Base-by-base conservation (phyloP, 192 early-diverging fungal species). In the Geranomyces michiganensis region DNA sequence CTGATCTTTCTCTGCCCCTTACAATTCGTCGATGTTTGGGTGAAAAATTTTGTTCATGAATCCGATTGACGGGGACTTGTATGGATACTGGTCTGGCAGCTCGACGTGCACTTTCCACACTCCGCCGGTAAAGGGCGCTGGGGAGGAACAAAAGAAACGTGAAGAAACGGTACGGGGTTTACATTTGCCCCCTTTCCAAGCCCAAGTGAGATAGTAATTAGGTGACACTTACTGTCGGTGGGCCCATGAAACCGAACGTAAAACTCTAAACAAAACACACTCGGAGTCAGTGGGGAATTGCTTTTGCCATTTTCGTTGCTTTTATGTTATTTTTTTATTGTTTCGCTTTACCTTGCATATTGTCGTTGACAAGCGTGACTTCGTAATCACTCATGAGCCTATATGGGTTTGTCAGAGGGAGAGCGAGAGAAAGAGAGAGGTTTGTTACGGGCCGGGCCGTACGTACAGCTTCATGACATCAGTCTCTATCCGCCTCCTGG, bases 371-470 rank as follows among this genome's bases (percentile, higher is more conserved):
- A 41, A 99, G 89, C 27, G 92, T 94, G 29, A 99, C 96, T 78
- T 99, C 95, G 82, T 98, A 98, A 83, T 99, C 96, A 81, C 93
- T 94, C 97, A 99, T 99, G 13, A 99, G 84, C 64, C 96, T 98
- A 80, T 22, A 41, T 10, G 10, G 36, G 5, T 7, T 3, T 41
- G 3, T 3, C 3, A 41, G 36, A 53, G 17, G 30, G 19, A 33
- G 19, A 44, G 31, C 17, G 17, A 14, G 46, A 44, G 32, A 51
- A 47, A 6, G 19, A 14, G 45, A 15, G 33, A 56, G n/a, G n/a
- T n/a, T n/a, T n/a, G n/a, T n/a, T n/a, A n/a, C n/a, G n/a, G n/a
- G n/a, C n/a, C n/a, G n/a, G n/a, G n/a, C n/a, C n/a, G n/a, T n/a
- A n/a, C 89, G 82, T 91, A 95, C 93, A 97, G 82, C 72, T 97